These are phyloP conservation scores for Vigna trinervia DNA, from an alignment of 306 rosid species.

Conservation along the genomic window DNA sequence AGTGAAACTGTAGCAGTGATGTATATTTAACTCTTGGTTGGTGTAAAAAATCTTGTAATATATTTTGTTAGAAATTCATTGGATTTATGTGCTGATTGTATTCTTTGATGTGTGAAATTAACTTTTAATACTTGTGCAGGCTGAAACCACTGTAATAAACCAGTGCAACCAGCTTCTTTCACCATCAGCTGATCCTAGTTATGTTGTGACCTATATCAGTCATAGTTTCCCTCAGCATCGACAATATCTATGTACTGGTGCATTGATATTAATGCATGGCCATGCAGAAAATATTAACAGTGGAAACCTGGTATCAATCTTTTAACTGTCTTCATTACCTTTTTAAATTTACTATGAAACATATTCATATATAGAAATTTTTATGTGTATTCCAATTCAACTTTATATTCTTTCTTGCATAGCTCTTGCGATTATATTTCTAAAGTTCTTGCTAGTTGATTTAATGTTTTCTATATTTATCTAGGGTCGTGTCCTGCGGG, in stretches of 20 bases:
- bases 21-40: slow-evolving; percentile 9
- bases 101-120: slow-evolving; percentile 12
- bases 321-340: slow-evolving; percentile 17
- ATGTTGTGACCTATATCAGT: slow-evolving; percentile 80
- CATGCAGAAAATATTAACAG: slow-evolving; percentile 86
- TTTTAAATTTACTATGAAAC: background rate
- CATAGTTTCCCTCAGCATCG: slow-evolving; percentile 86
- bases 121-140: slow-evolving; percentile 61
- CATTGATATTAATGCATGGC: slow-evolving; percentile 95
- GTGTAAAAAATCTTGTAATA: slow-evolving; percentile 10
- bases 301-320: slow-evolving; percentile 73
- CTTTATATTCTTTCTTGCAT: too few relatives aligned
- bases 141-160: slow-evolving; percentile 84
- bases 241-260: slow-evolving; percentile 93
- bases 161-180: slow-evolving; percentile 96
- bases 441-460: too few relatives aligned
- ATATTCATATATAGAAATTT: too few relatives aligned
- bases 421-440: too few relatives aligned
- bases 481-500: too few relatives aligned
- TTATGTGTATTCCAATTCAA: too few relatives aligned
- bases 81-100: background rate
- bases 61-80: slow-evolving; percentile 1
- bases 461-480: too few relatives aligned
- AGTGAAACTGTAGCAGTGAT: background rate
- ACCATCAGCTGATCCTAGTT: slow-evolving; percentile 86